These are phyloP conservation scores for Aureobasidium pullulans DNA, from an alignment of 2,329 filamentous ascomycete species.

Conservation along the genomic window DNA sequence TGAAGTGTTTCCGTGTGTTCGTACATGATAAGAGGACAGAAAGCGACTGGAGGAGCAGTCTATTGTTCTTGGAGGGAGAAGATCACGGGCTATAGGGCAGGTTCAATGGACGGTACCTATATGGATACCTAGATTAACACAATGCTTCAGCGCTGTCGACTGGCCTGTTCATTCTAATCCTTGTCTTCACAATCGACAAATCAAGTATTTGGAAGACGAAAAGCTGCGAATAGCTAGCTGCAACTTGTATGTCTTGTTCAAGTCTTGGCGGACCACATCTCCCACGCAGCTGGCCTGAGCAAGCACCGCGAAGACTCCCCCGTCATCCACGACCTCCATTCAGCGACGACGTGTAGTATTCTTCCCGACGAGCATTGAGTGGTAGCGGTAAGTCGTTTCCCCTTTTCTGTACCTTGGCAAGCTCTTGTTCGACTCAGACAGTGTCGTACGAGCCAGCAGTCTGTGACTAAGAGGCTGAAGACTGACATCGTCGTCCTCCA, in stretches of 20 bases:
- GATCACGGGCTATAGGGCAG: not conserved
- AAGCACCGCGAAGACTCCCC: not conserved
- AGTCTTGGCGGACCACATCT: too few species aligned
- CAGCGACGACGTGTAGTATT: slow-evolving; percentile 6
- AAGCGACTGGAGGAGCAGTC: not conserved
- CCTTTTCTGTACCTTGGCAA: not conserved
- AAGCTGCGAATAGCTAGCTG: too few species aligned
- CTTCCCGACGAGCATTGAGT: slow-evolving; percentile 12
- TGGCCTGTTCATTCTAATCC: too few species aligned
- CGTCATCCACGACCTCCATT: slow-evolving; percentile 4
- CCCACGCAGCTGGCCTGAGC: not conserved
- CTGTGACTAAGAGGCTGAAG: not conserved
- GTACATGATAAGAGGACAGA: not conserved
- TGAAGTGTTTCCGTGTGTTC: not conserved
- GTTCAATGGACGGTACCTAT: too few species aligned
- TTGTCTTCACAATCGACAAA: too few species aligned
- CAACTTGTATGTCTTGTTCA: too few species aligned
- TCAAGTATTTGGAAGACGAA: too few species aligned
- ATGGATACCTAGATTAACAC: too few species aligned
- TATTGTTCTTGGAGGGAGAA: not conserved
- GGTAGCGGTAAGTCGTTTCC: not conserved
- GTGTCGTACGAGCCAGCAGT: not conserved
- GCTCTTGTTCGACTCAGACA: not conserved
- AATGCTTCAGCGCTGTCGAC: too few species aligned
- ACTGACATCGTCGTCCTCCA: slow-evolving; percentile 3